Base-by-base conservation (phyloP, 805 yeast species). In the Wickerhamiella galacta region DNA sequence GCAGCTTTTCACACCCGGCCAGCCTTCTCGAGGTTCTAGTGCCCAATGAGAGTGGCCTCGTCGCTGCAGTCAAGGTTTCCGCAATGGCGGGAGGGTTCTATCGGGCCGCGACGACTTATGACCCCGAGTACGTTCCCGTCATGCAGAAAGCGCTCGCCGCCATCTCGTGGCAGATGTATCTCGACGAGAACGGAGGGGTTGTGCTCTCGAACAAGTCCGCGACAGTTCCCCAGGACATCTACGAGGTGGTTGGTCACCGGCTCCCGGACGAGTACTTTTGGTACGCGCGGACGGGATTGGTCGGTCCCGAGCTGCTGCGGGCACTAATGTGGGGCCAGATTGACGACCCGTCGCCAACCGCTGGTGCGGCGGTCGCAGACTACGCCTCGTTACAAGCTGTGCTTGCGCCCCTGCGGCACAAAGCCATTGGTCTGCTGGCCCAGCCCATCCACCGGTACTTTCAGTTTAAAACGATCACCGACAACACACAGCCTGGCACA, bases 251-350 rank as follows among this genome's bases (percentile, higher is more conserved):
- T 31, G 82, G 92, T 7, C 81, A 78, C 52, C 69, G 85, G 48
- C 60, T 90, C 32, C 92, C 95, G 2, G 78, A 81, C 34, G 96
- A 85, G 54, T 63, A 77, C 26, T 75, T 70, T 47, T 83, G 75
- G 50, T 90, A 82, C 53, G 71, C 71, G 48, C 75, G 92, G 1
- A 53, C 77, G 37, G 96, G 95, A 1, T 50, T 85, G 16, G 57
- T 77, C 9, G 68, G 74, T 6, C 56, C 75, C 4, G 72, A 71
- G 36, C 52, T 80, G 16, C 63, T 76, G 26, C 77, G 75, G 40
- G 69, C 82, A 0, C 61, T 85, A 14, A 63, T 75, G 1, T 70
- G 70, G 37, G 90, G 82, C 2, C 56, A 60, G 21, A 66, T 68
- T 39, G 58, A 66, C 20, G 75, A 78, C 38, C 63, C 76, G 36